Evolutionary conservation across 179 eudicot genomes (phyloP), one percentile per base, ranked within the genome.

Genomic region (Spergularia azorica): DNA sequence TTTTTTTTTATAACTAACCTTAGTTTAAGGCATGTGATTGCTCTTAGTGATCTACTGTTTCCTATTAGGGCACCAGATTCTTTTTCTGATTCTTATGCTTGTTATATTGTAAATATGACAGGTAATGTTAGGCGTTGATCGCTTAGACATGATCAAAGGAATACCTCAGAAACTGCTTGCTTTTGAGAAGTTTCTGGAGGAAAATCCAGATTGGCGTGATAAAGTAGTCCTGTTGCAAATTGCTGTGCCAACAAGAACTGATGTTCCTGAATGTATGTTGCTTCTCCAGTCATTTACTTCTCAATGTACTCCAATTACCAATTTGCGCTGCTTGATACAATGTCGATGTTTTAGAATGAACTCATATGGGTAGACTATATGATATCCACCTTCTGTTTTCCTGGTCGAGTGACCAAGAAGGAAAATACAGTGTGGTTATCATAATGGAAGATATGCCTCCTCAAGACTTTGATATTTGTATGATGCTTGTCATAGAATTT

Each of bases 91-190:
- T 3, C 26, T 63, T 26, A 6, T 26, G 13, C 41, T 63, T 11
- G 13, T 3, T 63, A 32, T 10, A 16, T 71, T 15, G 9, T 9
- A 41, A 39, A 15, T 9, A 52, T 66, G 74, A 20, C 87, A 91
- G 92, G 89, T 91, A 41, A 91, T 91, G 88, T 61, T 91, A 73
- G 96, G 96, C 63, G 93, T 89, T 67, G 96, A 91, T 78, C 89
- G 93, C 20, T 86, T 91, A 63, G 96, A 91, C 71, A 91, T 89
- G 91, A 89, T 91, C 56, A 91, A 91, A 81, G 93, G 96, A 57
- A 91, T 91, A 57, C 93, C 96, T 57, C 96, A 91, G 76, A 91
- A 91, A 81, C 77, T 91, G 71, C 84, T 89, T 83, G 96, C 96
- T 79, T 89, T 91, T 79, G 96, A 91, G 67, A 89, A 89, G 74